Evolutionary conservation across 345 rosid genomes (phyloP).

Genomic region (Diplotaxis tenuifolia): DNA sequence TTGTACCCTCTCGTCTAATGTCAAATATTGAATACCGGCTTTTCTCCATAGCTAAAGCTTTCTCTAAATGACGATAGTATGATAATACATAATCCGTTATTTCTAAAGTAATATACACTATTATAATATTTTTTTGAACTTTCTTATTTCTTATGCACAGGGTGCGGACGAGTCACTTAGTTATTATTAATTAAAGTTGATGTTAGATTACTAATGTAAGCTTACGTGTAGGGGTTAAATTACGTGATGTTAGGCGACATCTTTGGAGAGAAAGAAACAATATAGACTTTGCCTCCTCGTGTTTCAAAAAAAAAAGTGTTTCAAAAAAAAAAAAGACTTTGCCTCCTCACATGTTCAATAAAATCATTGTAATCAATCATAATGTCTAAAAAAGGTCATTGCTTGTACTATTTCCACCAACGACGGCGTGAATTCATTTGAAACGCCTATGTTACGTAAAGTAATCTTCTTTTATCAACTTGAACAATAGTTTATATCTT

Average conservation of each 20-base stretch:
- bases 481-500: neutral
- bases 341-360: constrained; percentile 24
- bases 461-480: constrained; percentile 13
- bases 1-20: too few relatives aligned
- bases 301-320: too few relatives aligned
- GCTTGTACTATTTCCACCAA: constrained; percentile 23
- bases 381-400: constrained; percentile 14
- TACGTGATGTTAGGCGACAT: constrained; percentile 37
- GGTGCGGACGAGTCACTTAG: too few relatives aligned
- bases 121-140: too few relatives aligned
- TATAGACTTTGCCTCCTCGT: constrained; percentile 24
- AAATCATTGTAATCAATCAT: constrained; percentile 34
- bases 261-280: neutral
- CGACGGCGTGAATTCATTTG: constrained; percentile 18
- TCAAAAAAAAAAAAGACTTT: constrained; percentile 9
- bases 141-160: too few relatives aligned
- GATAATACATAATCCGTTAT: too few relatives aligned
- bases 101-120: too few relatives aligned
- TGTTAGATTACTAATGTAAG: constrained; percentile 10
- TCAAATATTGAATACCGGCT: too few relatives aligned
- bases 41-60: too few relatives aligned
- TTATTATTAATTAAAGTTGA: neutral
- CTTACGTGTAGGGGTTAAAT: constrained; percentile 11
- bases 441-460: constrained; percentile 37
- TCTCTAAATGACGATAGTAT: too few relatives aligned